Percentiles rank a stretch among this genome's conserved stretches.
Evolutionary conservation across 345 rosid species (phyloP).

Genomic region (Triadica sebifera): DNA sequence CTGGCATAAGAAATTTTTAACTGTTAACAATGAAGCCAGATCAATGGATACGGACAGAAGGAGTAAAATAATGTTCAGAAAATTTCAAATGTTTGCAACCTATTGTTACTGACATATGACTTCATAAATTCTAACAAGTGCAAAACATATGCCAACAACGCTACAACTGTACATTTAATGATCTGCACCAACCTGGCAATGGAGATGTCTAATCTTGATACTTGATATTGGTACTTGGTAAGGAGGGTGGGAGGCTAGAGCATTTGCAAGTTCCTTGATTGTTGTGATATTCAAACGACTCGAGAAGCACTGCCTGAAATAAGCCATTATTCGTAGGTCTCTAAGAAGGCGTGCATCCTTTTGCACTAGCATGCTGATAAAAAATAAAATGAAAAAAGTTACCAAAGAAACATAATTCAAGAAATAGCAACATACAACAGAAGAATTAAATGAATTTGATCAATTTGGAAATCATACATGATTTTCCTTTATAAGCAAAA

Average conservation of each 20-base stretch:
- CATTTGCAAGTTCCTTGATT: conserved; percentile 79
- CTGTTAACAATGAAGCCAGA: conserved; percentile 10
- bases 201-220: conserved; percentile 74
- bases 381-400: not conserved
- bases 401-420: not conserved
- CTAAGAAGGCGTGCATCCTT: conserved; percentile 75
- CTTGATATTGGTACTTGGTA: conserved; percentile 78
- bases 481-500: not conserved
- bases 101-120: conserved; percentile 9
- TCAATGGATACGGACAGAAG: not conserved
- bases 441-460: not conserved
- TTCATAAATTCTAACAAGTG: not conserved
- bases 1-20: conserved; percentile 38
- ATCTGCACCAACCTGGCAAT: conserved; percentile 61
- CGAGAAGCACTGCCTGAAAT: conserved; percentile 81
- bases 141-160: not conserved
- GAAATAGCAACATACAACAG: not conserved
- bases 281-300: conserved; percentile 54
- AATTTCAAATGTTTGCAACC: conserved; percentile 4
- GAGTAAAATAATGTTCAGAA: not conserved
- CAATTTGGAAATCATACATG: not conserved
- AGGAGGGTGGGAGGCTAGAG: conserved; percentile 80
- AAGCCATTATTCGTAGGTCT: conserved; percentile 71
- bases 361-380: conserved; percentile 50
- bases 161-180: conserved; percentile 5